Percentiles rank a stretch among this genome's conserved stretches.
Evolutionary conservation across 805 yeast genomes (phyloP).

Genomic region (Kazachstania bromeliacearum): DNA sequence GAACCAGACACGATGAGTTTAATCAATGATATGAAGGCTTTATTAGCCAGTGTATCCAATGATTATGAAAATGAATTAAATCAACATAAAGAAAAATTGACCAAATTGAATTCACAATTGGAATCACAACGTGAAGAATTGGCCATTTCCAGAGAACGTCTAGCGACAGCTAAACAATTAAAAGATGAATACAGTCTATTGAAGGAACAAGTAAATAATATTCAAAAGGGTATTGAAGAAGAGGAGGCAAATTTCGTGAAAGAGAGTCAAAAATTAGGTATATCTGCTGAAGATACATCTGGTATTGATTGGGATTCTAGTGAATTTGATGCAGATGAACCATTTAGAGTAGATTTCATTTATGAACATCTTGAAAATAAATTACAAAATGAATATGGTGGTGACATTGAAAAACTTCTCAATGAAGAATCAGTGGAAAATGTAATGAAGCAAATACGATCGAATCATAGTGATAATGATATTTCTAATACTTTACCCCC

Average conservation of each 20-base stretch:
- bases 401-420: conserved; percentile 23
- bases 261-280: conserved; percentile 31
- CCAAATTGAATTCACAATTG: conserved; percentile 33
- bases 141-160: conserved; percentile 19
- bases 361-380: conserved; percentile 43
- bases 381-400: conserved; percentile 27
- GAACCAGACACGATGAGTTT: conserved; percentile 21
- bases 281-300: conserved; percentile 21
- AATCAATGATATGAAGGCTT: conserved; percentile 41
- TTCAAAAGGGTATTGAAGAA: conserved; percentile 53
- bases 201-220: conserved; percentile 45
- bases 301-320: conserved; percentile 35
- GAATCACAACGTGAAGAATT: conserved; percentile 17
- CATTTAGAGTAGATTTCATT: conserved; percentile 62
- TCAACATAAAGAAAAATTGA: conserved; percentile 43
- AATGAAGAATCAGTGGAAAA: conserved; percentile 15
- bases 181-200: conserved; percentile 47
- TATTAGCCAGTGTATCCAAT: conserved; percentile 42
- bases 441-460: conserved; percentile 17
- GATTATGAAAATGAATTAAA: conserved; percentile 52
- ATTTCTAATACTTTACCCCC: conserved; percentile 27
- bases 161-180: conserved; percentile 31
- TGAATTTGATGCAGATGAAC: conserved; percentile 80
- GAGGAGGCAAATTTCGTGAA: conserved; percentile 50
- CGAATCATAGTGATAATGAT: conserved; percentile 9